Base-by-base conservation (phyloP, 2,329 filamentous ascomycete species). In the Claviceps paspali region DNA sequence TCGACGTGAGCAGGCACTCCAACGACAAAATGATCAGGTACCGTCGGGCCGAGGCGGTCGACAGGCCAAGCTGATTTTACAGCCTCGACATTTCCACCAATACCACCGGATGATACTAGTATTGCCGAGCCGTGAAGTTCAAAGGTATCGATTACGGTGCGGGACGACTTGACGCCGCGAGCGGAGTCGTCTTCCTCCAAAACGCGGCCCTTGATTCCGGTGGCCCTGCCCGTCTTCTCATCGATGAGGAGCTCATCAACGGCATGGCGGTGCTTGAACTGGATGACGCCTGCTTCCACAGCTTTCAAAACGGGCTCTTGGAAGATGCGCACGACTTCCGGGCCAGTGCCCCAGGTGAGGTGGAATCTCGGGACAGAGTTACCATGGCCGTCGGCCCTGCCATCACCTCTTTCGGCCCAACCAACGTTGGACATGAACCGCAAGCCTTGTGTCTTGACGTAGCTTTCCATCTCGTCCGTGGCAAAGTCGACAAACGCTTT, bases 1-100 rank as follows among this genome's bases (percentile, higher is more conserved):
- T 78, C 73, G n/a, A 78, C 73, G 44, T 77, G 71, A 0, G 69
- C 70, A 0, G 73, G 73, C 3, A 78, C 73, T 6, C 73, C 73
- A 11, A 74, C 50, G 29, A 77, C 70, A 43, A 77, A 74, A 42
- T 59, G 60, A 42, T 68, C 52, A 0, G 73, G 73, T 0, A 73
- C 60, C 27, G 63, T 64, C 29, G 69, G 67, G 0, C 73, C 73
- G 2, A 78, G 56, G 1, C 71, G 61, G 30, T 74, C 67, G 1
- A 67, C 41, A 0, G 73, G 73, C 73, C 73, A 78, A 2, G 59
- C 61, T 28, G 63, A 61, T 48, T 69, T 73, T 36, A 78, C 68
- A 2, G 68, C 64, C 1, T 76, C 73, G n/a, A 75, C 57, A 38
- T 76, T 70, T 14, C 72, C 73, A 11, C 73, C 73, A 29, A 77